Percentiles rank a stretch among this genome's conserved stretches.
Evolutionary conservation across 164 flowering plant species (phyloP).

Genomic region (Piper betle): DNA sequence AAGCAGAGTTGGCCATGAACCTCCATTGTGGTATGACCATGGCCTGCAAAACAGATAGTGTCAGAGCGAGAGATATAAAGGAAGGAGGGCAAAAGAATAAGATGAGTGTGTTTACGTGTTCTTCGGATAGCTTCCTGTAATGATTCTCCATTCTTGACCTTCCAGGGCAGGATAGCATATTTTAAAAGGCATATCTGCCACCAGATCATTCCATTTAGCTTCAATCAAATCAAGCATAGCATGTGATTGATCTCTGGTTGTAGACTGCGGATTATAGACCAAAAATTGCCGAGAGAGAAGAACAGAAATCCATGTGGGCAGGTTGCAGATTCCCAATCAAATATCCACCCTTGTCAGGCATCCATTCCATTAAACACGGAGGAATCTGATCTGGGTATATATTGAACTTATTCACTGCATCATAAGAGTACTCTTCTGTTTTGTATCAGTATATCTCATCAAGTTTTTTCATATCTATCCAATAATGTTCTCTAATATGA

Average conservation of each 20-base stretch:
- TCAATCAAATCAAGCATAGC: slow-evolving; percentile 80
- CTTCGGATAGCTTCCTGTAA: slow-evolving; percentile 88
- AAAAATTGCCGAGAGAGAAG: slow-evolving; percentile 80
- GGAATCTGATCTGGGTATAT: slow-evolving; percentile 90
- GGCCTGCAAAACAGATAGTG: slow-evolving; percentile 43
- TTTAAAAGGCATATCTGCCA: slow-evolving; percentile 79
- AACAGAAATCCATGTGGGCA: slow-evolving; percentile 96
- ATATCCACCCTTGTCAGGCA: slow-evolving; percentile 83
- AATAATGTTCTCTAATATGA: slow-evolving; percentile 82
- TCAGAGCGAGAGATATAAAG: not conserved
- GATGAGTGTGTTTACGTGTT: slow-evolving; percentile 47
- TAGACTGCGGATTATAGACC: slow-evolving; percentile 70
- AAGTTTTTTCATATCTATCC: slow-evolving; percentile 72
- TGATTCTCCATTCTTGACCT: slow-evolving; percentile 79
- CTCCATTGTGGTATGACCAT: slow-evolving; percentile 95
- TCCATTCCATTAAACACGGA: slow-evolving; percentile 76
- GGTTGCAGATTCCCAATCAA: slow-evolving; percentile 86
- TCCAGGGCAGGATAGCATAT: slow-evolving; percentile 89
- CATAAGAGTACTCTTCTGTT: slow-evolving; percentile 89
- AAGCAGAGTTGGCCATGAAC: slow-evolving; percentile 92
- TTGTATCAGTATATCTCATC: slow-evolving; percentile 83
- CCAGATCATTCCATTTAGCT: slow-evolving; percentile 73
- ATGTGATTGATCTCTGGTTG: slow-evolving; percentile 66
- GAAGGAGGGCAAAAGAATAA: slow-evolving; percentile 3
- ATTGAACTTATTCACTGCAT: slow-evolving; percentile 91